Evolutionary conservation across 73 alveolate species (phyloP), one percentile per base, ranked within the genome.

Genomic region (Stentor roeselii): DNA sequence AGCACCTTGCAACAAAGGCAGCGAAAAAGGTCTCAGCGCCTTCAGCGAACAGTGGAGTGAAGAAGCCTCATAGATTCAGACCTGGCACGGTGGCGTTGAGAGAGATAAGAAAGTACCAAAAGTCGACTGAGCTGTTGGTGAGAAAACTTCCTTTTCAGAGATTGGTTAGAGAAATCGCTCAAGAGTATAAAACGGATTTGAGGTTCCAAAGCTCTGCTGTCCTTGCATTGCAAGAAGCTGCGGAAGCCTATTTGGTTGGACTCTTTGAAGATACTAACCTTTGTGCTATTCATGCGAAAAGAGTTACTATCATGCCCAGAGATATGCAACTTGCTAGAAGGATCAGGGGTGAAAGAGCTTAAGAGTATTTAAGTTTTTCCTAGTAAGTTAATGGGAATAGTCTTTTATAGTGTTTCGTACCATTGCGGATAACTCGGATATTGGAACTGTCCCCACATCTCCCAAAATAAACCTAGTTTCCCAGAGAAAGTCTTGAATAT

Each of bases 241-340:
- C 98, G 87, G 99, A 95, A 88, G 96, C 98, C 34, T 95, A 95
- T 89, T 82, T 95, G 78, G 98, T 95, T 76, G 97, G 95, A 42
- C 80, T 91, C 74, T 94, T 94, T 90, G 97, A 92, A 82, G 97
- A 93, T 86, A 89, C 98, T 42, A 93, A 93, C 87, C 76, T 91
- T 36, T 93, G 96, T 88, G 96, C 98, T 74, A 90, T 93, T 83
- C 98, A 94, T 87, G 98, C 98, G 39, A 94, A 95, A 86, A 93
- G 98, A 91, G 98, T 93, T 42, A 94, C 98, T 59, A 93, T 94
- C 60, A 93, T 93, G 96, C 93, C 97, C 27, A 91, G 90, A 91
- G 98, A 94, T 89, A 93, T 94, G 88, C 96, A 93, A 84, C 83
- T 93, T 59, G 98, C 98, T 21, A 50, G 67, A 50, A 50, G 67